A percentile compares a stretch with the other conserved stretches of the same genome.
These are phyloP conservation scores for Exserohilum turcica DNA, from an alignment of 2,329 filamentous ascomycete species.

Conservation along the genomic window DNA sequence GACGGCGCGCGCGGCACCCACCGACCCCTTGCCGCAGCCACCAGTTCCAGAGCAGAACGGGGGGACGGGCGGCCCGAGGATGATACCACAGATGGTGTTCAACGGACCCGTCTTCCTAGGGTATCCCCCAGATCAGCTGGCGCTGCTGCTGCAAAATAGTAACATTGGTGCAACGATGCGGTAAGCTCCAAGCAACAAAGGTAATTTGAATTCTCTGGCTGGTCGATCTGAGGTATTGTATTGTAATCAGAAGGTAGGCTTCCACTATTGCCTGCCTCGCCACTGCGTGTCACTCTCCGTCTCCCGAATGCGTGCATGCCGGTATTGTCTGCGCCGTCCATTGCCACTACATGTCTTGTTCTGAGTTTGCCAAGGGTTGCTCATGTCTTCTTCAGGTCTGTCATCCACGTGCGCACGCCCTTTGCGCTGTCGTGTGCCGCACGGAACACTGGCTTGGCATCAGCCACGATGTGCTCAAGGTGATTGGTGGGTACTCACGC, in stretches of 20 bases:
- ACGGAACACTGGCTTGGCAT: slow-evolving; percentile 50
- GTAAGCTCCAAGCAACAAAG: slow-evolving; percentile 16
- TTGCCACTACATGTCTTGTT: neutral
- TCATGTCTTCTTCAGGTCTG: slow-evolving; percentile 49
- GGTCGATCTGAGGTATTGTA: slow-evolving; percentile 31
- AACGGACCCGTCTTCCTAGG: slow-evolving; percentile 94
- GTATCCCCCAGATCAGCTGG: slow-evolving; percentile 59
- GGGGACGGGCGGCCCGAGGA: slow-evolving; percentile 20
- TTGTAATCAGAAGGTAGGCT: slow-evolving; percentile 33
- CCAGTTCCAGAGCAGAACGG: slow-evolving; percentile 11
- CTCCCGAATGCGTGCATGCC: slow-evolving; percentile 2
- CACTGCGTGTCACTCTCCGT: slow-evolving; percentile 6
- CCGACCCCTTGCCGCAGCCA: slow-evolving; percentile 13
- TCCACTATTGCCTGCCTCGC: slow-evolving; percentile 20
- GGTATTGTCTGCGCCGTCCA: neutral
- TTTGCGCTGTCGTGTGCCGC: slow-evolving; percentile 56
- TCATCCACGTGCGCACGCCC: slow-evolving; percentile 53
- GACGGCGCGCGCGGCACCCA: slow-evolving; percentile 17
- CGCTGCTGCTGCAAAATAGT: slow-evolving; percentile 43
- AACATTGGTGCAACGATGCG: slow-evolving; percentile 40
- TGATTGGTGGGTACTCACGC: slow-evolving; percentile 48
- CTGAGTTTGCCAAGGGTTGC: neutral
- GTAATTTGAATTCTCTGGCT: slow-evolving; percentile 14
- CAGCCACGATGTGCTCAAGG: slow-evolving; percentile 2
- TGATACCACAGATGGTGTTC: slow-evolving; percentile 75